phyloP scores from a whole-genome alignment of 2,329 filamentous ascomycete species.

The Penicillium thymicola region DNA sequence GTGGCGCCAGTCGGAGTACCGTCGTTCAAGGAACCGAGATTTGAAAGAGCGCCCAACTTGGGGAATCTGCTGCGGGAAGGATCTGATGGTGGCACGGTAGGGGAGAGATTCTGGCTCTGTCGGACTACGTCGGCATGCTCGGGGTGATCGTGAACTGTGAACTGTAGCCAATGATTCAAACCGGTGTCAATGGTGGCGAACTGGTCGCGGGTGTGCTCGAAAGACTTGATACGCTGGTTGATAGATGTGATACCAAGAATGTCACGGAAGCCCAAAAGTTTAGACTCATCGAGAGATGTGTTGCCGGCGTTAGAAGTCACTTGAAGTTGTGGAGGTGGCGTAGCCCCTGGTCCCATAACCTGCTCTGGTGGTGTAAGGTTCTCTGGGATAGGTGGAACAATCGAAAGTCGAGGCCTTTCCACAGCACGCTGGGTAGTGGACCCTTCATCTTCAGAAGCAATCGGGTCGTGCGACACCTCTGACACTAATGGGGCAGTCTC shows the following conservation, averaged over 20 bases:
- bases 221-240: constrained; percentile 68
- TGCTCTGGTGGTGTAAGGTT: constrained; percentile 16
- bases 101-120: constrained; percentile 33
- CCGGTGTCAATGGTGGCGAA: constrained; percentile 73
- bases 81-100: constrained; percentile 29
- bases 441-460: constrained; percentile 7
- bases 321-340: constrained; percentile 5
- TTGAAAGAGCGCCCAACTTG: constrained; percentile 38
- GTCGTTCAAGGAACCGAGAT: constrained; percentile 31
- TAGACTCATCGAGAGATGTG: constrained; percentile 30
- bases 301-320: constrained; percentile 12
- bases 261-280: constrained; percentile 65
- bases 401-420: constrained; percentile 32
- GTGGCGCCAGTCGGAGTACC: constrained; percentile 32
- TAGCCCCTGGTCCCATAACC: constrained; percentile 10
- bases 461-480: constrained; percentile 6
- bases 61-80: constrained; percentile 40
- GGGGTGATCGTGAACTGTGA: constrained; percentile 50
- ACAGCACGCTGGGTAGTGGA: constrained; percentile 10
- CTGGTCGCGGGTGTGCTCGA: constrained; percentile 66
- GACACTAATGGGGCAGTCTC: constrained; percentile 4
- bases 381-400: constrained; percentile 27
- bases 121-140: constrained; percentile 50
- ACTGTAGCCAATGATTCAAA: constrained; percentile 59
- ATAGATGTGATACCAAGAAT: constrained; percentile 68